Evolutionary conservation across 208 protist species (phyloP), one percentile per base, ranked within the genome.

Genomic region (Crithidia brevicula): DNA sequence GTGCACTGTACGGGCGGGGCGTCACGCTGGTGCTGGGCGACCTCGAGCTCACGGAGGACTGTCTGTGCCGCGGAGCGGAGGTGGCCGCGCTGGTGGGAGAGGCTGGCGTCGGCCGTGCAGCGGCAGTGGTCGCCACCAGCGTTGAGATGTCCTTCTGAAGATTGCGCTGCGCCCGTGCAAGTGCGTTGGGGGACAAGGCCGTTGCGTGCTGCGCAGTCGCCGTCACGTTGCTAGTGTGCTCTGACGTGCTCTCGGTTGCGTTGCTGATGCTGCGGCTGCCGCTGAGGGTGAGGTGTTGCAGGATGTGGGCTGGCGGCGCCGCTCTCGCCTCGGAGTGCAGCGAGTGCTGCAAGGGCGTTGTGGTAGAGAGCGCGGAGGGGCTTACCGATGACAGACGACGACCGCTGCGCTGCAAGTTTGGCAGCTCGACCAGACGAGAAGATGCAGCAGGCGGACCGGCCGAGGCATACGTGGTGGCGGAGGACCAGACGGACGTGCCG

Each of bases 61-160:
- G 54, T n/a, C n/a, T n/a, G n/a, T n/a, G n/a, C n/a, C n/a, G n/a
- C n/a, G n/a, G n/a, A n/a, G n/a, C n/a, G n/a, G n/a, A n/a, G n/a
- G n/a, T n/a, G n/a, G n/a, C n/a, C 22, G 34, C 28, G 54, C 31
- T 60, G 31, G 28, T 18, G 23, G 54, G 31, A 4, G 54, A 42
- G 22, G 52, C 30, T 23, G 58, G 11, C 6, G 22, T 15, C 16
- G 54, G 62, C 50, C 63, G 72, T 18, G 45, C 72, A 6, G 72
- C 49, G 2, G 58, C 63, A 7, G 75, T 63, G 4, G 69, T 59
- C 52, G 69, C 68, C 7, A 81, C 75, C 20, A 81, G 43, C 27
- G 45, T 66, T 1, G 69, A 81, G 27, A 81, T 81, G 47, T 75
- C 65, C 20, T 54, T 46, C 33, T 81, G 75, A 46, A 81, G 47